Evolutionary conservation across 2,329 filamentous ascomycete species (phyloP).

Genomic region (Cladobotryum protrusum): DNA sequence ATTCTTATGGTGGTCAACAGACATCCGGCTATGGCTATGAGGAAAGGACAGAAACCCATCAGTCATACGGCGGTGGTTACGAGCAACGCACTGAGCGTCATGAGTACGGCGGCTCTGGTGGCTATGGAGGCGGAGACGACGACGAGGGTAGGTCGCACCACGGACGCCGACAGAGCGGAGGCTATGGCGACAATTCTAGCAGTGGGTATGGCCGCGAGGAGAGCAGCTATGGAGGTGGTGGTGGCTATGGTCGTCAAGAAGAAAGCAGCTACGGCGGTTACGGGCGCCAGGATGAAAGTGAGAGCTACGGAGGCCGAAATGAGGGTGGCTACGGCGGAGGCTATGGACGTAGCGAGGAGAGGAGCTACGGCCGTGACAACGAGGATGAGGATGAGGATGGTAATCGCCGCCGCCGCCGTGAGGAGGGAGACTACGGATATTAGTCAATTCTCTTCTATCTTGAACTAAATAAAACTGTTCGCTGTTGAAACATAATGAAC

Average conservation of each 20-base stretch:
- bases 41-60: slow-evolving; percentile 49
- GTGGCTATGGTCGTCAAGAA: slow-evolving; percentile 13
- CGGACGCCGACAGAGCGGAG: slow-evolving; percentile 9
- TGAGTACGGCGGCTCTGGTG: slow-evolving; percentile 35
- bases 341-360: slow-evolving; percentile 15
- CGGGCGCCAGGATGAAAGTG: slow-evolving; percentile 10
- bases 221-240: slow-evolving; percentile 18
- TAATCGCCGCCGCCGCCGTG: slow-evolving; percentile 9
- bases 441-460: no score
- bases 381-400: background rate
- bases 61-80: slow-evolving; percentile 47
- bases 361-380: slow-evolving; percentile 15
- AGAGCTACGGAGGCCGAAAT: slow-evolving; percentile 14
- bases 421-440: slow-evolving; percentile 18
- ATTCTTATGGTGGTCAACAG: slow-evolving; percentile 30
- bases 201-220: slow-evolving; percentile 17
- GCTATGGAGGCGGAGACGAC: slow-evolving; percentile 17
- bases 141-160: slow-evolving; percentile 12
- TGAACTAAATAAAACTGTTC: no score
- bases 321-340: slow-evolving; percentile 17
- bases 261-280: slow-evolving; percentile 21
- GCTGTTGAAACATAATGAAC: no score
- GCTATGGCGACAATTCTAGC: slow-evolving; percentile 13
- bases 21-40: slow-evolving; percentile 51
- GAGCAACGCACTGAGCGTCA: slow-evolving; percentile 52